Evolutionary conservation across 1,284 basidiomycete genomes (phyloP).

Genomic region (Ganoderma lucidum): DNA sequence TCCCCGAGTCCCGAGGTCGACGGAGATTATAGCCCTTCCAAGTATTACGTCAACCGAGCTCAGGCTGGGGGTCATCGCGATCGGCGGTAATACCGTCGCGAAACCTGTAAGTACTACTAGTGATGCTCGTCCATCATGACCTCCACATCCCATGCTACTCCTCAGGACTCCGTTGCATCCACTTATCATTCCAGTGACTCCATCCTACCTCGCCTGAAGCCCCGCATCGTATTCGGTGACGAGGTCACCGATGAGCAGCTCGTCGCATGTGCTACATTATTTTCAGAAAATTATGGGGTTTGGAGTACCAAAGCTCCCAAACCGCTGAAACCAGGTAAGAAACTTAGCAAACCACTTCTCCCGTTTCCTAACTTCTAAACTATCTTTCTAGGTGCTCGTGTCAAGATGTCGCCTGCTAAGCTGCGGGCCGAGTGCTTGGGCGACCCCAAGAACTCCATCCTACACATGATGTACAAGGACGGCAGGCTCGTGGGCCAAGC

Average conservation of each 20-base stretch:
- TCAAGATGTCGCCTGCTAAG: constrained; percentile 22
- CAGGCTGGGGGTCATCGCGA: no score
- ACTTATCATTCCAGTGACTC: not conserved
- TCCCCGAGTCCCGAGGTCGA: not conserved
- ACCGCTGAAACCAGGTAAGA: constrained; percentile 24
- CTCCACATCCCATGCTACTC: not conserved
- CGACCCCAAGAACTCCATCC: constrained; percentile 12
- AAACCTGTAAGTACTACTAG: not conserved
- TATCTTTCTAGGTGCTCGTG: constrained; percentile 18
- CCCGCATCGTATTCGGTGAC: not conserved
- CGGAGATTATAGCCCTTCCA: no score
- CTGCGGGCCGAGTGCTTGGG: constrained; percentile 24
- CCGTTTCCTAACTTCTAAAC: no score
- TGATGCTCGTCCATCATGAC: not conserved
- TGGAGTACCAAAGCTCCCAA: constrained; percentile 21
- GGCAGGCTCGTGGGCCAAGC: constrained; percentile 30
- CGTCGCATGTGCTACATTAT: constrained; percentile 25
- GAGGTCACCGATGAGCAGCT: constrained; percentile 28
- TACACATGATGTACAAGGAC: constrained; percentile 13
- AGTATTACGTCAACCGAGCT: not conserved
- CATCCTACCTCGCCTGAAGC: not conserved
- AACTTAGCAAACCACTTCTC: not conserved
- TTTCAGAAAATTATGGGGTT: constrained; percentile 30
- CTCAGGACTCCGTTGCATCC: not conserved
- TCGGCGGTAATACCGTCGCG: not conserved